A percentile compares a stretch with the other conserved stretches of the same genome.
These are phyloP conservation scores for Candida coleopterorum DNA, from an alignment of 805 yeast genomes.

Conservation along the genomic window DNA sequence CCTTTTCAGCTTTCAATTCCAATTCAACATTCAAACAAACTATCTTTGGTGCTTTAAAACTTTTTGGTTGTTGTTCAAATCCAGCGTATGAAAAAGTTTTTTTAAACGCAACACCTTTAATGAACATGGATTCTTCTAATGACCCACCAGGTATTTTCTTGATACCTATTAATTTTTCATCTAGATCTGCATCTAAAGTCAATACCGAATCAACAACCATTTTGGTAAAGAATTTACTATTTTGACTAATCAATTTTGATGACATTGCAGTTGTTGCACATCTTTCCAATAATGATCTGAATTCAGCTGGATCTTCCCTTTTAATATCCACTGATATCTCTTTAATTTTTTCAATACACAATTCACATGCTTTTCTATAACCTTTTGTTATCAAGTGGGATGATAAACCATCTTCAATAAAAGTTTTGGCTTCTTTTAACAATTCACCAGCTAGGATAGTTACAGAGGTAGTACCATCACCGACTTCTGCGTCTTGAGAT, in stretches of 20 bases:
- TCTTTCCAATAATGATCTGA: constrained; percentile 74
- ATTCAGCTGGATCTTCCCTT: constrained; percentile 42
- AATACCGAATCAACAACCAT: constrained; percentile 97
- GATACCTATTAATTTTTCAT: constrained; percentile 88
- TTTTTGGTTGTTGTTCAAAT: constrained; percentile 96
- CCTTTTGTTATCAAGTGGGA: constrained; percentile 88
- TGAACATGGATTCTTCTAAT: constrained; percentile 85
- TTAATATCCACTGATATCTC: constrained; percentile 73
- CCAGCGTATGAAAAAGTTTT: constrained; percentile 98
- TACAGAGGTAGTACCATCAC: constrained; percentile 97
- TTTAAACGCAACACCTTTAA: constrained; percentile 94
- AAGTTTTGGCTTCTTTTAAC: constrained; percentile 81
- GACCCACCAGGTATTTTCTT: constrained; percentile 96
- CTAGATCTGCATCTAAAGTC: constrained; percentile 77
- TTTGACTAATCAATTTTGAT: constrained; percentile 84
- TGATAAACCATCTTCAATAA: constrained; percentile 94
- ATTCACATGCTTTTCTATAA: constrained; percentile 71
- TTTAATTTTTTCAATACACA: constrained; percentile 68
- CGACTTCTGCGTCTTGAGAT: constrained; percentile 97
- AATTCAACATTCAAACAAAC: constrained; percentile 85
- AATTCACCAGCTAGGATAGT: constrained; percentile 93
- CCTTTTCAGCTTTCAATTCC: constrained; percentile 97
- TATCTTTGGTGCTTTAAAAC: constrained; percentile 73
- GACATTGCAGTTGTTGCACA: constrained; percentile 98
- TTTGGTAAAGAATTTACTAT: constrained; percentile 84